Base-by-base conservation (phyloP, 2,329 filamentous ascomycete species). In the Venturia aucupariae region DNA sequence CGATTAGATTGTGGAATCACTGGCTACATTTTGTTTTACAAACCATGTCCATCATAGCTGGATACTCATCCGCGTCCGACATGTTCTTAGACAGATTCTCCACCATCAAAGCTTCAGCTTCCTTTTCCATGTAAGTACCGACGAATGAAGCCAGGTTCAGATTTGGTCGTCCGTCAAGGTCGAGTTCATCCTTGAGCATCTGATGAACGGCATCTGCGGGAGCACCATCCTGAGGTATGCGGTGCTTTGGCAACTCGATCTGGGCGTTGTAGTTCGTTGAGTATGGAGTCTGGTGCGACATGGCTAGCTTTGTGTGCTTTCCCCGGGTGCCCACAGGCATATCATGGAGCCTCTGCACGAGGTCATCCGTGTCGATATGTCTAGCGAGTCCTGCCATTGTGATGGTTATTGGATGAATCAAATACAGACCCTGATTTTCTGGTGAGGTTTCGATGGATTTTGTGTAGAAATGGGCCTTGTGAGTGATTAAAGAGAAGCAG, bases 81-180 rank as follows among this genome's bases (percentile, higher is more conserved):
- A 90, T 79, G 69, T 90, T 90, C 75, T 90, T 90, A 65, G 81
- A 80, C 51, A 90, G 74, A 66, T 90, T 89, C 68, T 89, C 86
- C 24, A 82, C 75, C 80, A 90, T 86, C 54, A 90, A 79, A 64
- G 83, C 76, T 65, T 84, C 80, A 6, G 84, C 87, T 68, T 88
- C 82, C 13, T 81, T 79, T 70, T 90, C 87, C 84, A 89, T 86
- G 70, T 87, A 90, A 0, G 88, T 90, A 44, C 84, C 83, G 1
- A 90, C 87, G 66, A 90, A 90, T 68, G 83, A 84, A 32, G 87
- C 86, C 32, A 89, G 75, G 70, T 90, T 90, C 67, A 90, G 75
- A 68, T 86, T 87, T 0, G 88, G 87, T 60, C 81, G 80, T 35
- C 86, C 85, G 69, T 88, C 85, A 2, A 88, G 77, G 72, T 87